Evolutionary conservation across 257 asterid species (phyloP).

Genomic region (Nicotiana noctiflora): DNA sequence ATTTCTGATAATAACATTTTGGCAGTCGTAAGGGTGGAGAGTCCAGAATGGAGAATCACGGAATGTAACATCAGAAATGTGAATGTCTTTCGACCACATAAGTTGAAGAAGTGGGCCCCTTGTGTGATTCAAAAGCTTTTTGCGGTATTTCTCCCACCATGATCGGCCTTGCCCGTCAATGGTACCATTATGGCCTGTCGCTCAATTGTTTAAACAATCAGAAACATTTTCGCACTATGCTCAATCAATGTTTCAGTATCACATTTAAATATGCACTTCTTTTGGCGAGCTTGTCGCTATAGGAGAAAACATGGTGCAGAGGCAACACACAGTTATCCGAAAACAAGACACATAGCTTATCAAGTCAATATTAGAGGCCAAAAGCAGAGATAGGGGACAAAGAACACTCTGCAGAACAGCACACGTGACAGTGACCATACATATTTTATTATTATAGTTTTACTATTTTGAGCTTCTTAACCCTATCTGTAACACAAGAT

Average conservation of each 20-base stretch:
- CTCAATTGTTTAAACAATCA: slow-evolving; percentile 23
- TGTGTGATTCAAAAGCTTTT: slow-evolving; percentile 56
- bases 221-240: not conserved
- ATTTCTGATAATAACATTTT: slow-evolving; percentile 63
- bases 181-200: slow-evolving; percentile 83
- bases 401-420: not conserved
- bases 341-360: not conserved
- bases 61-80: slow-evolving; percentile 63
- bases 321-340: not conserved
- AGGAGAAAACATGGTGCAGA: not conserved
- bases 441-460: not conserved
- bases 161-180: slow-evolving; percentile 81
- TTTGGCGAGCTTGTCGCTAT: not conserved
- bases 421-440: not conserved
- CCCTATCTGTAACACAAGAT: not conserved
- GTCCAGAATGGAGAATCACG: slow-evolving; percentile 95
- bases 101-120: slow-evolving; percentile 94
- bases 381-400: not conserved
- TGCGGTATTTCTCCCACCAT: slow-evolving; percentile 81
- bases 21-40: slow-evolving; percentile 87
- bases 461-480: not conserved
- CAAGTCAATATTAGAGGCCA: not conserved
- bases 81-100: slow-evolving; percentile 90
- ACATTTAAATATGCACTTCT: not conserved
- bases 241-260: not conserved